Evolutionary conservation across 441 rosid genomes (phyloP).

Genomic region (Pelargonium fulgidum): DNA sequence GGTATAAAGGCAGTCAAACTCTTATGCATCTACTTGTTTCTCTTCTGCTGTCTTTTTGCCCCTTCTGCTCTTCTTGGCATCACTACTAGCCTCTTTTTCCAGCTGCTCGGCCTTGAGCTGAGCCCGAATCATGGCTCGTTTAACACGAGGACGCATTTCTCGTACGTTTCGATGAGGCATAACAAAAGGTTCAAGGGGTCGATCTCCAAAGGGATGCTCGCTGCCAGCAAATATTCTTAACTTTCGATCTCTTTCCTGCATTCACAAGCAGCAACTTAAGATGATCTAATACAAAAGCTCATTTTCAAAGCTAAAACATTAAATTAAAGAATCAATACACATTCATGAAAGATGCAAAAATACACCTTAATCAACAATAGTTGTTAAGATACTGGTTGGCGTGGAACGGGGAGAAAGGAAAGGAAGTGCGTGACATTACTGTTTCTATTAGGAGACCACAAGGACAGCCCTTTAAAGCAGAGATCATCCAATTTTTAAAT

Average conservation of each 20-base stretch:
- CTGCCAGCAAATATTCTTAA: slow-evolving; percentile 72
- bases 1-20: background rate
- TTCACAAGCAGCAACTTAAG: slow-evolving; percentile 18
- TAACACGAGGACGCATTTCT: slow-evolving; percentile 88
- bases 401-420: background rate
- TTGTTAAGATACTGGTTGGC: background rate
- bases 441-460: background rate
- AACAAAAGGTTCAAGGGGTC: slow-evolving; percentile 60
- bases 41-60: slow-evolving; percentile 46
- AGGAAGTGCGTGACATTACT: background rate
- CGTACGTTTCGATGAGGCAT: slow-evolving; percentile 84
- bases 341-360: background rate
- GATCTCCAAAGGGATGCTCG: slow-evolving; percentile 89
- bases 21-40: slow-evolving; percentile 27
- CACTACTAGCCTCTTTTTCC: slow-evolving; percentile 23
- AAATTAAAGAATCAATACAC: background rate
- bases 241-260: slow-evolving; percentile 87
- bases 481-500: background rate
- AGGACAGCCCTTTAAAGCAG: background rate
- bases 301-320: background rate
- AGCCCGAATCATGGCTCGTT: slow-evolving; percentile 89
- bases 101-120: slow-evolving; percentile 79
- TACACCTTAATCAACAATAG: background rate
- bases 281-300: slow-evolving; percentile 7
- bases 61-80: slow-evolving; percentile 36